Conservation (phyloP, 1,139 yeast species). For the Scheffersomyces illinoinensis region DNA sequence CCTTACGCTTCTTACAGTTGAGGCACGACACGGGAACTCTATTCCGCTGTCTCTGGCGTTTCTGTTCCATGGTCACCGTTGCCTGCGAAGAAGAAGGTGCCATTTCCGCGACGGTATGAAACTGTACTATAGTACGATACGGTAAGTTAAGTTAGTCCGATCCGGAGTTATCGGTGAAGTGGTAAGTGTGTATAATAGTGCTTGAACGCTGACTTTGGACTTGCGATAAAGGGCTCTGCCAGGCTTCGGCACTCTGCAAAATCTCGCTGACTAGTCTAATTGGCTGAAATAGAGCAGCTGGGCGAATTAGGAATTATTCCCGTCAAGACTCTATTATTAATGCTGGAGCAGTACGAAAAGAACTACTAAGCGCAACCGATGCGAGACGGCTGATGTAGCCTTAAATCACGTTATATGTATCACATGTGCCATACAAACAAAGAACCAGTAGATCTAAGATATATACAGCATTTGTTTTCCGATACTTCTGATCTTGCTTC, state of each 20-base stretch:
- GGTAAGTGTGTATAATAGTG: neutral
- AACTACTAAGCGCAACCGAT: neutral
- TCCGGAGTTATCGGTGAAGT: neutral
- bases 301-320: neutral
- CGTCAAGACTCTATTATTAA: neutral
- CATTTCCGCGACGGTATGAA: neutral
- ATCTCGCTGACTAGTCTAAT: neutral
- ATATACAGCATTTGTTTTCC: too few relatives aligned
- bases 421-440: too few relatives aligned
- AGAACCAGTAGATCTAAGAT: too few relatives aligned
- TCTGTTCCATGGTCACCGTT: conserved; percentile 3
- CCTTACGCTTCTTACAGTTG: conserved; percentile 45
- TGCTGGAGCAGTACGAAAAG: neutral
- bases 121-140: neutral
- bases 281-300: neutral
- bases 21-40: conserved; percentile 46
- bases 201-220: neutral
- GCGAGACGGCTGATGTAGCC: neutral
- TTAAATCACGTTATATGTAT: too few relatives aligned
- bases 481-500: too few relatives aligned
- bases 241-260: neutral
- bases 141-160: neutral
- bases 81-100: neutral
- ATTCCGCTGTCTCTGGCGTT: conserved; percentile 23
- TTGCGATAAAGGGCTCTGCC: neutral